A percentile compares a stretch with the other conserved stretches of the same genome.
These are phyloP conservation scores for Diophrys appendiculata DNA, from an alignment of 73 alveolate species.

Conservation along the genomic window DNA sequence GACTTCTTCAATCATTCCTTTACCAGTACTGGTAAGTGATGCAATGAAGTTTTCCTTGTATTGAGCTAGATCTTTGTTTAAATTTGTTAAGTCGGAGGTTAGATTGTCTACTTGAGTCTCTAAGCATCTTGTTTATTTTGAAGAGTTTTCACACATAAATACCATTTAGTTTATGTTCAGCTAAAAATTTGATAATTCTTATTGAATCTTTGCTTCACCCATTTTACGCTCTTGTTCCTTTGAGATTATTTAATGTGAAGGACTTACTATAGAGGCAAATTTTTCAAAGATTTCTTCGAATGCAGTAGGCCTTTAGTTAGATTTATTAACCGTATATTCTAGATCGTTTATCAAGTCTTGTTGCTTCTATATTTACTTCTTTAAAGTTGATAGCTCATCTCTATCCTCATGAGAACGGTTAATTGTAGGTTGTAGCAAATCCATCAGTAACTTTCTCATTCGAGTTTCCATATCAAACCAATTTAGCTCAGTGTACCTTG, in stretches of 20 bases:
- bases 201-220: background rate
- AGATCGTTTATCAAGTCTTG: too few species aligned
- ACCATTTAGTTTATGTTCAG: background rate
- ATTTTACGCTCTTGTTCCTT: background rate
- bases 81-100: background rate
- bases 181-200: background rate
- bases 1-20: background rate
- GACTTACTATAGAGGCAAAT: background rate
- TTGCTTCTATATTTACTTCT: too few species aligned
- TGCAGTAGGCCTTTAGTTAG: too few species aligned
- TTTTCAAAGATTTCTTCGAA: background rate
- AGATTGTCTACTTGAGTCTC: background rate
- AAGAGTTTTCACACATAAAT: background rate
- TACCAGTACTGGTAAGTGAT: background rate
- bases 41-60: background rate
- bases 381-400: conserved; percentile 35
- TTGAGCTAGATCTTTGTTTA: background rate
- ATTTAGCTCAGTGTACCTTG: conserved; percentile 5
- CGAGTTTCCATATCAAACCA: conserved; percentile 78
- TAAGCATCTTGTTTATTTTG: background rate
- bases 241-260: background rate
- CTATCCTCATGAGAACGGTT: conserved; percentile 62
- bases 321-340: too few species aligned
- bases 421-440: conserved; percentile 60
- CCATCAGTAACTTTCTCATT: conserved; percentile 62